phyloP scores from a whole-genome alignment of 2,329 filamentous ascomycete genomes.

The Fusarium concolor region DNA sequence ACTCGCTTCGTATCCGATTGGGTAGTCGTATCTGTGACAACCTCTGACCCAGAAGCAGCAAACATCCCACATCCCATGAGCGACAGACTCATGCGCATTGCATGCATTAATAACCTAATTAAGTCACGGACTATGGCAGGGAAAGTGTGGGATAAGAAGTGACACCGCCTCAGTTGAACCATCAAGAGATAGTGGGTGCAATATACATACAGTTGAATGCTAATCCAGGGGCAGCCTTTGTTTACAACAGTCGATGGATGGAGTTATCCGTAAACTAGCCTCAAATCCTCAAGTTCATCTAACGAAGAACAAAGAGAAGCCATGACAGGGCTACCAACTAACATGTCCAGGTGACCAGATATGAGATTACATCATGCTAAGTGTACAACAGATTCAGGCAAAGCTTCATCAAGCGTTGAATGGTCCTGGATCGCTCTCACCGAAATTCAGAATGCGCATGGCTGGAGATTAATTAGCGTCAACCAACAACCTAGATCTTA shows the following conservation, averaged over 20 bases:
- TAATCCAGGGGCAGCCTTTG: slow-evolving; percentile 26
- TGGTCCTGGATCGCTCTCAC: slow-evolving; percentile 41
- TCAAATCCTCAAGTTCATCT: slow-evolving; percentile 15
- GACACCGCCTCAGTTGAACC: slow-evolving; percentile 22
- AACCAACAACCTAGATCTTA: slow-evolving; percentile 23
- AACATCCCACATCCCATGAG: slow-evolving; percentile 47
- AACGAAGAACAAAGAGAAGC: slow-evolving; percentile 30
- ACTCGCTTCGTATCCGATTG: slow-evolving; percentile 46
- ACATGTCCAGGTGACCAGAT: slow-evolving; percentile 34
- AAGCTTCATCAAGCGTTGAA: slow-evolving; percentile 17
- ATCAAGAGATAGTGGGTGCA: slow-evolving; percentile 2
- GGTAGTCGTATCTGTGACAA: slow-evolving; percentile 36
- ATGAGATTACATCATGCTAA: slow-evolving; percentile 37
- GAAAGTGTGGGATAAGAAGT: slow-evolving; percentile 24
- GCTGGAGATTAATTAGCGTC: slow-evolving; percentile 44
- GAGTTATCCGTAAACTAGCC: slow-evolving; percentile 29
- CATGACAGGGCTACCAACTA: slow-evolving; percentile 6
- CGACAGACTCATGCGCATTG: slow-evolving; percentile 45
- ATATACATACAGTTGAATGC: neutral
- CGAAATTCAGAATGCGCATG: slow-evolving; percentile 42
- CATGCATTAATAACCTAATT: slow-evolving; percentile 43
- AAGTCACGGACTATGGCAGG: slow-evolving; percentile 33
- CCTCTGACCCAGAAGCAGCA: slow-evolving; percentile 43
- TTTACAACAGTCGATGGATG: slow-evolving; percentile 20
- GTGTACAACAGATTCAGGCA: slow-evolving; percentile 32